phyloP scores from a whole-genome alignment of 1,139 yeast genomes.

The Kodamaea sp. region DNA sequence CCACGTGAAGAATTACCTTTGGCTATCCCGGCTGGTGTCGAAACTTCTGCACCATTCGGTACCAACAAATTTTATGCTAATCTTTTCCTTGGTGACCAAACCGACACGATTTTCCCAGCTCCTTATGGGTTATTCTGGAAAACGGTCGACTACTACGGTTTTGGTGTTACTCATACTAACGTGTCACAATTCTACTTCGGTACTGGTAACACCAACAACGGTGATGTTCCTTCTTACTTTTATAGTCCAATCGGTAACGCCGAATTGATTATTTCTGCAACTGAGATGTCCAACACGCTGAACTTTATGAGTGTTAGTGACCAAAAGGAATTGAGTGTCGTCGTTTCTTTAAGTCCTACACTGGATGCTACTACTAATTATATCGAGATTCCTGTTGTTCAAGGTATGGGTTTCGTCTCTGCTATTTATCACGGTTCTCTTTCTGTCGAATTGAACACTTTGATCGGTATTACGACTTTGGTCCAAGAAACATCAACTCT shows the following conservation, averaged over 20 bases:
- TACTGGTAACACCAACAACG: constrained; percentile 37
- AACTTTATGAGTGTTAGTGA: constrained; percentile 44
- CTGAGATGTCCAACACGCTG: constrained; percentile 32
- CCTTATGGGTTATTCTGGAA: constrained; percentile 77
- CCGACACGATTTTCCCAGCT: constrained; percentile 67
- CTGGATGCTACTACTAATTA: constrained; percentile 22
- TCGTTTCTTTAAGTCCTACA: constrained; percentile 42
- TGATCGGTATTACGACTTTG: constrained; percentile 49
- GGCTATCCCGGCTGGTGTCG: constrained; percentile 46
- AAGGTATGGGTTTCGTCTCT: constrained; percentile 65
- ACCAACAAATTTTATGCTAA: constrained; percentile 88
- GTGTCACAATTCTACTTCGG: constrained; percentile 63
- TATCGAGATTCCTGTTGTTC: constrained; percentile 45
- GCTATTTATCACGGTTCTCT: constrained; percentile 54
- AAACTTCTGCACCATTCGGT: constrained; percentile 49
- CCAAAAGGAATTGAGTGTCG: constrained; percentile 54
- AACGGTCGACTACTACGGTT: constrained; percentile 44
- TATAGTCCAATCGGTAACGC: constrained; percentile 53
- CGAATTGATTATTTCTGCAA: constrained; percentile 55
- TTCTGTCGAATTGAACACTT: constrained; percentile 51
- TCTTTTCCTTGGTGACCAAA: constrained; percentile 62
- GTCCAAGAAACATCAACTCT: constrained; percentile 40
- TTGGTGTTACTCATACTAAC: constrained; percentile 68
- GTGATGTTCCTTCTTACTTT: constrained; percentile 36
- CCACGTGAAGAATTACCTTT: constrained; percentile 47